These are phyloP conservation scores for Citrus glauca DNA, from an alignment of 345 rosid species.

Conservation along the genomic window DNA sequence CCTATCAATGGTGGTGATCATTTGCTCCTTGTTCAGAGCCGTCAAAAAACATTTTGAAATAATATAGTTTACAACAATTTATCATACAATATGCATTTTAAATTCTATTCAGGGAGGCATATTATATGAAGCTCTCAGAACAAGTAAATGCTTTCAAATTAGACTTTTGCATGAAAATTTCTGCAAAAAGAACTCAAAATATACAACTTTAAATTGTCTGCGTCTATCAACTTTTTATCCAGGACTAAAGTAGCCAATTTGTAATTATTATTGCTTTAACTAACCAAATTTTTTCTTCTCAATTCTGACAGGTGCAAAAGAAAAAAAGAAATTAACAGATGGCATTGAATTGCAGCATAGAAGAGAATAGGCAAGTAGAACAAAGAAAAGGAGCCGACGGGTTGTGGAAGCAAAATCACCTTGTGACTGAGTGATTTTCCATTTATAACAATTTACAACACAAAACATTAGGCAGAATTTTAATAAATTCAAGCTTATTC, in stretches of 20 bases:
- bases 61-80: too few relatives aligned
- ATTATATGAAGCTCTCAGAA: neutral
- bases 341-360: neutral
- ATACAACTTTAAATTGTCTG: neutral
- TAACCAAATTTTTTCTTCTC: neutral
- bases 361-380: neutral
- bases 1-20: too few relatives aligned
- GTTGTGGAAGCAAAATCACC: neutral
- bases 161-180: too few relatives aligned
- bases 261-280: neutral
- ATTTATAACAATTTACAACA: too few relatives aligned
- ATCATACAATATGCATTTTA: too few relatives aligned
- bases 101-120: neutral
- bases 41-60: too few relatives aligned
- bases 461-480: neutral
- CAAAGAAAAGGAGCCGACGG: neutral
- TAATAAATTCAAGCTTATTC: neutral
- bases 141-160: too few relatives aligned
- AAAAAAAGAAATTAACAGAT: neutral
- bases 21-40: too few relatives aligned
- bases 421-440: neutral
- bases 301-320: too few relatives aligned
- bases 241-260: neutral
- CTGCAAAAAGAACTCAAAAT: neutral
- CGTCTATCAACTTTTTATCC: neutral